Evolutionary conservation across 2,329 filamentous ascomycete genomes (phyloP).

Genomic region (Ceratocystis destructans): DNA sequence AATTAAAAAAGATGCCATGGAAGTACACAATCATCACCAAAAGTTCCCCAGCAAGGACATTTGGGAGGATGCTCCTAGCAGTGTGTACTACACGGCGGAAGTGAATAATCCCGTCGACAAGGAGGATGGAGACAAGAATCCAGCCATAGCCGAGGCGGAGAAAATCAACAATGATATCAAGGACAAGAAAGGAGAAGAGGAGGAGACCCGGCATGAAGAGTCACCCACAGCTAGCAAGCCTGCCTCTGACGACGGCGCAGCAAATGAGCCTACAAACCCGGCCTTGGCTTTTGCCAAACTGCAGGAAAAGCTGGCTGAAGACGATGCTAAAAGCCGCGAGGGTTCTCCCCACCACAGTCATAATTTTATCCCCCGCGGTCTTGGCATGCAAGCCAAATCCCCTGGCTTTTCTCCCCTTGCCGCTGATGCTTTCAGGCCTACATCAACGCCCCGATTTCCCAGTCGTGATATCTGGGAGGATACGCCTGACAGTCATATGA

Average conservation of each 20-base stretch:
- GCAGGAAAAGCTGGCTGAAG: slow-evolving; percentile 51
- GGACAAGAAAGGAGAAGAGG: not conserved
- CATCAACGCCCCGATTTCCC: slow-evolving; percentile 43
- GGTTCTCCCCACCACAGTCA: slow-evolving; percentile 32
- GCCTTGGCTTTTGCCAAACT: slow-evolving; percentile 52
- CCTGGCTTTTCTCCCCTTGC: slow-evolving; percentile 8
- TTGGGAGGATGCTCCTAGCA: slow-evolving; percentile 92
- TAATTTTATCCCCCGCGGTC: slow-evolving; percentile 32
- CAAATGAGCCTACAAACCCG: slow-evolving; percentile 38
- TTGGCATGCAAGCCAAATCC: slow-evolving; percentile 19
- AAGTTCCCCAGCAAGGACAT: slow-evolving; percentile 87
- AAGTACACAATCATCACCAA: slow-evolving; percentile 38
- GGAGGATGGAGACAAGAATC: not conserved
- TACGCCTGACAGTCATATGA: slow-evolving; percentile 64
- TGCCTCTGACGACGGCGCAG: slow-evolving; percentile 23
- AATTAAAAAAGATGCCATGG: slow-evolving; percentile 36
- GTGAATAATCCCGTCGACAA: slow-evolving; percentile 58
- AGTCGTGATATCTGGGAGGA: slow-evolving; percentile 95
- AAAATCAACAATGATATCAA: not conserved
- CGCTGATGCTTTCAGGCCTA: slow-evolving; percentile 10
- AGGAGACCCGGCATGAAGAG: slow-evolving; percentile 7
- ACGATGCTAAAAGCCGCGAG: slow-evolving; percentile 29
- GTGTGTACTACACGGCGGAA: slow-evolving; percentile 62
- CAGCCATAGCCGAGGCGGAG: slow-evolving; percentile 30
- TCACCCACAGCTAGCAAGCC: slow-evolving; percentile 23